phyloP scores from a whole-genome alignment of 257 asterid species.

The Nicotiana knightiana region DNA sequence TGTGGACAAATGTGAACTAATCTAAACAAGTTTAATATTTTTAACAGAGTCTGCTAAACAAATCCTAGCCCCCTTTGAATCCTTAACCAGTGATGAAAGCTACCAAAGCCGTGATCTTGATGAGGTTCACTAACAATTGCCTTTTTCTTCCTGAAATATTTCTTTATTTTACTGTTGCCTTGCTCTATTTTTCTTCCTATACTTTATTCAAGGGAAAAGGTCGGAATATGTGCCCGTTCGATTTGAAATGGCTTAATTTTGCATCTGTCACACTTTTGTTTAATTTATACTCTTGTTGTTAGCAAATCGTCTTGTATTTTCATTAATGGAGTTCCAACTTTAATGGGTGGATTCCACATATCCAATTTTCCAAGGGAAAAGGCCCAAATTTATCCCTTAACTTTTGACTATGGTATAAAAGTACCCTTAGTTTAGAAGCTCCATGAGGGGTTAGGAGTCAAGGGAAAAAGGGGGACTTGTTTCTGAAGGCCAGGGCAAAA shows the following conservation, averaged over 20 bases:
- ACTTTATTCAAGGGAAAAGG: neutral
- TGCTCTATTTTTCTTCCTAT: neutral
- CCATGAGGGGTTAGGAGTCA: neutral
- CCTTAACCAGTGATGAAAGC: conserved; percentile 67
- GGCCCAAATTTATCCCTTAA: neutral
- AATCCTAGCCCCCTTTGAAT: conserved; percentile 61
- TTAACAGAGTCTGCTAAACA: conserved; percentile 54
- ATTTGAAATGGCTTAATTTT: no score
- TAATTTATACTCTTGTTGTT: no score
- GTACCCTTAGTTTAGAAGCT: neutral
- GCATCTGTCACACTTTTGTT: no score
- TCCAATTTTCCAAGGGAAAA: neutral
- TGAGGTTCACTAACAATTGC: conserved; percentile 40
- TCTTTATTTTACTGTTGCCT: neutral
- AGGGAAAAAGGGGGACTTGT: neutral
- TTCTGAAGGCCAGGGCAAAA: no score
- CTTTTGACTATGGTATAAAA: neutral
- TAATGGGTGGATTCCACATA: neutral
- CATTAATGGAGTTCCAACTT: neutral
- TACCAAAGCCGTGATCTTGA: conserved; percentile 93
- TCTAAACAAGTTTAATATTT: no score
- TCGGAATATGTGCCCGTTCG: neutral
- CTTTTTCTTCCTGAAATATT: neutral
- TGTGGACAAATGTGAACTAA: no score
- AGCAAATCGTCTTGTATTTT: neutral